Conservation (phyloP, 331 rosid genomes). For the Spiraea crenata region DNA sequence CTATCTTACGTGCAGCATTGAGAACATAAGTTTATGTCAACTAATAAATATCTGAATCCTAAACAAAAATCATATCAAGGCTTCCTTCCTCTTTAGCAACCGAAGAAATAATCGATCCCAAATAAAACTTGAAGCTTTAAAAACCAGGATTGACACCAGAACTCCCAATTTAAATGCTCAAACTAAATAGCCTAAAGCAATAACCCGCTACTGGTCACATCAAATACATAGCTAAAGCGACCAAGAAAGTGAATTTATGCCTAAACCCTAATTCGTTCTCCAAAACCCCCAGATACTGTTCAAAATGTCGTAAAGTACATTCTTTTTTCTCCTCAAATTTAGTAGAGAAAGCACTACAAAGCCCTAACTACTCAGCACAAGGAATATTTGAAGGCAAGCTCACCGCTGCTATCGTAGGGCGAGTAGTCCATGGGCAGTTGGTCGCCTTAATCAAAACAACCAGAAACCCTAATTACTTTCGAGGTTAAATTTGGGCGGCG, state of each 20-base stretch:
- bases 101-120: slow-evolving; percentile 1
- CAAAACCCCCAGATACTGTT: slow-evolving; percentile 10
- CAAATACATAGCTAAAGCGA: background rate
- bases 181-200: background rate
- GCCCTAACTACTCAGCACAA: slow-evolving; percentile 26
- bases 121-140: background rate
- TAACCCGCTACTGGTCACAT: background rate
- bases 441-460: slow-evolving; percentile 14
- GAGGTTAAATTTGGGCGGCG: slow-evolving; percentile 17
- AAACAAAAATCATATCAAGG: background rate
- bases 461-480: background rate
- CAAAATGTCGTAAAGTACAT: background rate
- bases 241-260: background rate
- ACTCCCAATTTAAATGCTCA: background rate
- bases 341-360: slow-evolving; percentile 11
- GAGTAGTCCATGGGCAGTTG: slow-evolving; percentile 89
- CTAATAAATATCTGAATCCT: background rate
- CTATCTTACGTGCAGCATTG: background rate
- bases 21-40: background rate
- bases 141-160: background rate
- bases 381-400: slow-evolving; percentile 27
- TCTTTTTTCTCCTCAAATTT: slow-evolving; percentile 1
- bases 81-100: background rate
- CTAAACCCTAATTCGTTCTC: slow-evolving; percentile 4
- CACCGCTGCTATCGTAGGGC: slow-evolving; percentile 95